Conservation (phyloP, 495 filamentous ascomycete genomes). For the Penicillium crystallinum region DNA sequence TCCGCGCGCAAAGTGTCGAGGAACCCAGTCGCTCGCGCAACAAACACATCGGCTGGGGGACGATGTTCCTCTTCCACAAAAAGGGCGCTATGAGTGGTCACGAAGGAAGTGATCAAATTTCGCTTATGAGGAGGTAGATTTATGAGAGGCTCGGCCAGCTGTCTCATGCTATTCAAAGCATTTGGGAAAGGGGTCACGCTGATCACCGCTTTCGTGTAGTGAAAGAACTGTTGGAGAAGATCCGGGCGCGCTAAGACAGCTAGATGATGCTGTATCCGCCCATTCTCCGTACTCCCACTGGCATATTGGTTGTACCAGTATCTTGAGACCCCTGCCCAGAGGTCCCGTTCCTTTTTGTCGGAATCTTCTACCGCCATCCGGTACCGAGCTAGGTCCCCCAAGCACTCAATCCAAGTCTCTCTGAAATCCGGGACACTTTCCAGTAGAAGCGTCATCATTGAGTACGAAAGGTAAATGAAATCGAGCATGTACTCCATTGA, state of each 20-base stretch:
- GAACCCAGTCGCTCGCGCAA: constrained; percentile 45
- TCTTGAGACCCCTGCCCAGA: constrained; percentile 70
- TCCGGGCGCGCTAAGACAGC: constrained; percentile 76
- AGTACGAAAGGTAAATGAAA: constrained; percentile 78
- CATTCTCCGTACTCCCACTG: constrained; percentile 62
- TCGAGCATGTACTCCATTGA: constrained; percentile 74
- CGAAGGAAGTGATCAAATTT: constrained; percentile 46
- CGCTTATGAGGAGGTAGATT: constrained; percentile 23
- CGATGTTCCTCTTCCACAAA: constrained; percentile 46
- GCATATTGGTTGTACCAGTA: constrained; percentile 80
- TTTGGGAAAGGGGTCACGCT: constrained; percentile 50
- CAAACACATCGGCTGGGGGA: constrained; percentile 43
- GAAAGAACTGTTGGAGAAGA: constrained; percentile 67
- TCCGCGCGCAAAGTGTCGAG: constrained; percentile 50
- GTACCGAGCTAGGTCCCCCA: constrained; percentile 71
- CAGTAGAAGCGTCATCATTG: constrained; percentile 71
- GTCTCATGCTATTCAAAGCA: constrained; percentile 64
- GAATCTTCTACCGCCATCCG: constrained; percentile 76
- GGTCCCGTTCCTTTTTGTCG: constrained; percentile 64
- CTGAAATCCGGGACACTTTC: constrained; percentile 72
- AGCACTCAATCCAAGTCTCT: constrained; percentile 87
- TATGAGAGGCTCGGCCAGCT: constrained; percentile 61
- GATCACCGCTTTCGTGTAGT: constrained; percentile 55
- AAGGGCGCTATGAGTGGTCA: constrained; percentile 60
- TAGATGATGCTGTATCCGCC: constrained; percentile 78